phyloP scores from a whole-genome alignment of 169 alveolate species.

The Eimeria necatrix region DNA sequence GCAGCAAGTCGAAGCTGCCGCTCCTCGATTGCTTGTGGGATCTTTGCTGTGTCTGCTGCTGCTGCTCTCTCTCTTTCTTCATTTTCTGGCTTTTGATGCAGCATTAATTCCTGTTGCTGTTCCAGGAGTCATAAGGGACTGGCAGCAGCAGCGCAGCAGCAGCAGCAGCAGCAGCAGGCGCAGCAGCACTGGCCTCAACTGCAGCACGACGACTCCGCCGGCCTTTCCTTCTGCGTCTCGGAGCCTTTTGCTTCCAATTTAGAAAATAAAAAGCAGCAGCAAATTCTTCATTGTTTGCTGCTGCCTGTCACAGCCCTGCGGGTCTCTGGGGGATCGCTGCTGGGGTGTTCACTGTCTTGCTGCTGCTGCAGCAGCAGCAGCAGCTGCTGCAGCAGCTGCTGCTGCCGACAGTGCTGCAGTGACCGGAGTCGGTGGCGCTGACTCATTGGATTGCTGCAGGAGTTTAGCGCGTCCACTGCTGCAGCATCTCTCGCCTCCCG shows the following conservation, averaged over 20 bases:
- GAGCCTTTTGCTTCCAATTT: no score
- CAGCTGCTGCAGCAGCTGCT: not conserved
- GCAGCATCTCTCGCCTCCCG: no score
- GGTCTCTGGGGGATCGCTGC: not conserved
- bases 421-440: not conserved
- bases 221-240: no score
- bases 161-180: constrained; percentile 28
- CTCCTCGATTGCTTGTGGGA: not conserved
- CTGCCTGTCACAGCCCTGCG: not conserved
- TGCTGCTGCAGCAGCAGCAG: not conserved
- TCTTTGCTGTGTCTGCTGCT: not conserved
- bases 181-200: not conserved
- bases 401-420: not conserved
- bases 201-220: not conserved
- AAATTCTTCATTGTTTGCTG: not conserved
- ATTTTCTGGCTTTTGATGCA: not conserved
- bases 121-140: not conserved
- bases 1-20: not conserved
- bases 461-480: not conserved
- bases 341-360: not conserved
- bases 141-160: not conserved
- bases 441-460: not conserved
- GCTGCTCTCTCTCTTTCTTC: not conserved
- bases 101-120: not conserved
- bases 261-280: no score